A percentile compares a stretch with the other conserved stretches of the same genome.
Conservation (phyloP, 2,329 filamentous ascomycete species). For the Diaporthe sp. region DNA sequence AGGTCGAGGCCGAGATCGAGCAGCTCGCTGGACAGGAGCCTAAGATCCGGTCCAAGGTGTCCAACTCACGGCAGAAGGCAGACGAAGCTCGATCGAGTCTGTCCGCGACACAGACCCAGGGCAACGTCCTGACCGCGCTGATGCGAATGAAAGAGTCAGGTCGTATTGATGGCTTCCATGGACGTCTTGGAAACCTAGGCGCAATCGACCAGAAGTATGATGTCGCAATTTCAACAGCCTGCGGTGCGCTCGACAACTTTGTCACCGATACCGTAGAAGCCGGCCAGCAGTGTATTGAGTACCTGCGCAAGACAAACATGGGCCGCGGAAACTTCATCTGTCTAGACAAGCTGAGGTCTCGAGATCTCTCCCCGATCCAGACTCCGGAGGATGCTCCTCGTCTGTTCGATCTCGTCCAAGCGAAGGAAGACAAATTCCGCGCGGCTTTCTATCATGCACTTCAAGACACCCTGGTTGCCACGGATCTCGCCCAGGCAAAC, state of each 20-base stretch:
- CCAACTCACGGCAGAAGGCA: slow-evolving; percentile 91
- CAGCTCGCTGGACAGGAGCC: slow-evolving; percentile 84
- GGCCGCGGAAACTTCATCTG: slow-evolving; percentile 98
- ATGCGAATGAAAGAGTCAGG: slow-evolving; percentile 97
- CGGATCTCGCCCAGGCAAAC: slow-evolving; percentile 94
- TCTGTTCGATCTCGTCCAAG: slow-evolving; percentile 91
- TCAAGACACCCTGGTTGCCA: slow-evolving; percentile 94
- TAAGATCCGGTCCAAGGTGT: slow-evolving; percentile 85
- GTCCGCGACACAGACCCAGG: slow-evolving; percentile 90
- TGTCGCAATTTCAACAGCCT: slow-evolving; percentile 97
- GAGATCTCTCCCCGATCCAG: slow-evolving; percentile 83
- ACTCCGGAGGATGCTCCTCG: slow-evolving; percentile 94
- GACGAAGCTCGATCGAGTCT: slow-evolving; percentile 95
- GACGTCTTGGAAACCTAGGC: slow-evolving; percentile 92
- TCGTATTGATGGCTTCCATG: slow-evolving; percentile 96
- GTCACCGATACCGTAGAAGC: slow-evolving; percentile 97
- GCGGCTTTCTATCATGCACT: slow-evolving; percentile 96
- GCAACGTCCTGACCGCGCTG: slow-evolving; percentile 90
- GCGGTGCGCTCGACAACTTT: slow-evolving; percentile 91
- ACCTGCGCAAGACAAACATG: slow-evolving; percentile 96
- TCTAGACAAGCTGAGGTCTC: slow-evolving; percentile 85
- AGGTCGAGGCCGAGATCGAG: slow-evolving; percentile 79
- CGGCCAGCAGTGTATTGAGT: slow-evolving; percentile 97
- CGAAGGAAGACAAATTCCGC: slow-evolving; percentile 88
- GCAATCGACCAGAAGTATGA: slow-evolving; percentile 96